phyloP scores from a whole-genome alignment of 225 moss, liverwort and hornwort species.

The Lunularia cruciata region DNA sequence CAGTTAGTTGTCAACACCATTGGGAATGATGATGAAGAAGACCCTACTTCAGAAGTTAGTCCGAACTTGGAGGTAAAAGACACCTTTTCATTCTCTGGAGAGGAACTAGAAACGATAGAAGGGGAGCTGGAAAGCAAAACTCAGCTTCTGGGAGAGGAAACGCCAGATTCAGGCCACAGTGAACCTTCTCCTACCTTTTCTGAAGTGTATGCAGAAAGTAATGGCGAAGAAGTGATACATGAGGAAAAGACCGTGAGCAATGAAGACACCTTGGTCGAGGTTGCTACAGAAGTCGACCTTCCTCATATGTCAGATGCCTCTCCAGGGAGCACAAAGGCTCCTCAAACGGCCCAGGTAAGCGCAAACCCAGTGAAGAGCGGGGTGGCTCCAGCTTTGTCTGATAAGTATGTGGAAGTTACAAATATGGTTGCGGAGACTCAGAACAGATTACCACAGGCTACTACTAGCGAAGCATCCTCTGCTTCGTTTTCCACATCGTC shows the following conservation, averaged over 20 bases:
- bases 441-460: background rate
- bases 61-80: background rate
- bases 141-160: too few species aligned
- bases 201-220: background rate
- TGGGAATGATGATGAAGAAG: too few species aligned
- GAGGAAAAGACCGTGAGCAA: background rate
- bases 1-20: too few species aligned
- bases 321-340: background rate
- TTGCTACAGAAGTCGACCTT: background rate
- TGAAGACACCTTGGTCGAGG: background rate
- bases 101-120: background rate
- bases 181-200: background rate
- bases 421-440: background rate
- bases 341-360: background rate
- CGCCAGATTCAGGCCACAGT: too few species aligned
- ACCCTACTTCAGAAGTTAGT: background rate
- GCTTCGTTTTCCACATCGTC: background rate
- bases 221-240: background rate
- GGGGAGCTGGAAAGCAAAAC: too few species aligned
- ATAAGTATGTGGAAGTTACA: background rate
- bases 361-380: background rate
- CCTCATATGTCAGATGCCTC: too few species aligned
- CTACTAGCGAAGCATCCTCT: background rate
- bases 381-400: conserved; percentile 5
- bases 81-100: background rate